Conservation (phyloP, 495 filamentous ascomycete species). For the Sabuloglossum arenarium region DNA sequence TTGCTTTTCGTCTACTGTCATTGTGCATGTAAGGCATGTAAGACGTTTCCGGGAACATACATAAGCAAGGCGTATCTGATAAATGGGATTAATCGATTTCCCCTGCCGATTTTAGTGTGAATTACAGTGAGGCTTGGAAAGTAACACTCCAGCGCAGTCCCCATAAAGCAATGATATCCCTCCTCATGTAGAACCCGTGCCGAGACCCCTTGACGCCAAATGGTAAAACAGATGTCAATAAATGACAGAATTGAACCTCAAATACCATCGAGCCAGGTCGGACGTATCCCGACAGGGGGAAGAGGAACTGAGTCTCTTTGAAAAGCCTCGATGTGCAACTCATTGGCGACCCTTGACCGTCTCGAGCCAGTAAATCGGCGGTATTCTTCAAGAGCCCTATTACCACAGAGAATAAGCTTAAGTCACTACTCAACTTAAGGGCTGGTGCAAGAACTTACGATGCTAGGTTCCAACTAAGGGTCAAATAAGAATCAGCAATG, state of each 20-base stretch:
- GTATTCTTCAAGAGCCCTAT: slow-evolving; percentile 14
- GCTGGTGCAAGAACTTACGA: background rate
- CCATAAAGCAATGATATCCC: too few relatives aligned
- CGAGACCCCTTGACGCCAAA: background rate
- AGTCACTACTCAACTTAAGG: slow-evolving; percentile 7
- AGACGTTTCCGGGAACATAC: background rate
- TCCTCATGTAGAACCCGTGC: background rate
- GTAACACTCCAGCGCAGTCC: too few relatives aligned
- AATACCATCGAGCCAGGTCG: background rate
- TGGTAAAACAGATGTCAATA: background rate
- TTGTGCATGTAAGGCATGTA: background rate
- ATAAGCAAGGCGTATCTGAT: background rate
- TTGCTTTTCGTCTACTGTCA: background rate
- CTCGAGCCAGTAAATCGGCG: slow-evolving; percentile 12
- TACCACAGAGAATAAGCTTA: background rate
- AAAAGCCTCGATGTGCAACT: slow-evolving; percentile 14
- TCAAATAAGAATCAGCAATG: background rate
- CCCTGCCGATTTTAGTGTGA: too few relatives aligned
- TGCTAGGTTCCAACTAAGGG: background rate
- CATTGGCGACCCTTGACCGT: slow-evolving; percentile 12
- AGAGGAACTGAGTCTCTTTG: background rate
- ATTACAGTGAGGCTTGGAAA: too few relatives aligned
- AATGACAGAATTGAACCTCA: background rate
- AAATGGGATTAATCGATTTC: background rate
- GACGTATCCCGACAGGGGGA: background rate